Evolutionary conservation across 2,329 filamentous ascomycete species (phyloP).

Genomic region (Aspergillus quadrilineatus): DNA sequence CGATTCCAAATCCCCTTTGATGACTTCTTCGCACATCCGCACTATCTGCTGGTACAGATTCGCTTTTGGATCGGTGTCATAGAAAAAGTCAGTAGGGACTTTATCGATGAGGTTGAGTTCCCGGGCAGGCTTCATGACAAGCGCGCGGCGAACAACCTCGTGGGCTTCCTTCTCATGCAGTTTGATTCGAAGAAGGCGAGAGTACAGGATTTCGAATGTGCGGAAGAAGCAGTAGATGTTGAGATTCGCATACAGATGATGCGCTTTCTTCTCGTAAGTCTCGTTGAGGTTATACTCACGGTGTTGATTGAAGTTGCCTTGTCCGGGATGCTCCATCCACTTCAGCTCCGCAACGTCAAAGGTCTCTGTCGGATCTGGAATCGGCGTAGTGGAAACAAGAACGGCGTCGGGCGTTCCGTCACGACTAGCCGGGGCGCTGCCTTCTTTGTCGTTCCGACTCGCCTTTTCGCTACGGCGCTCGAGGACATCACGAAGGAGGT

Average conservation of each 20-base stretch:
- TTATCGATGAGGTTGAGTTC: conserved; percentile 83
- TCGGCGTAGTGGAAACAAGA: conserved; percentile 34
- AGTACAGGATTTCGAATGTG: conserved; percentile 88
- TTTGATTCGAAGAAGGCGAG: conserved; percentile 80
- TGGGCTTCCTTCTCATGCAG: conserved; percentile 70
- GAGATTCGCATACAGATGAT: conserved; percentile 88
- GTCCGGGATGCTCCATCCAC: conserved; percentile 62
- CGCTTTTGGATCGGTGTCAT: conserved; percentile 60
- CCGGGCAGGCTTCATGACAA: conserved; percentile 74
- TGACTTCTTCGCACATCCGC: conserved; percentile 80
- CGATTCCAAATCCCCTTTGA: conserved; percentile 79
- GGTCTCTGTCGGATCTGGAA: conserved; percentile 55
- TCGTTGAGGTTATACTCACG: conserved; percentile 72
- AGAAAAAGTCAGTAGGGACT: conserved; percentile 71
- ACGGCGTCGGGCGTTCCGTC: conserved; percentile 81
- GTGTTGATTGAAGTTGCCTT: conserved; percentile 59
- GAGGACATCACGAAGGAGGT: conserved; percentile 79
- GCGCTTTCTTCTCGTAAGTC: conserved; percentile 74
- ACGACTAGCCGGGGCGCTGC: conserved; percentile 75
- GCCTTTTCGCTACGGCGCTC: conserved; percentile 73
- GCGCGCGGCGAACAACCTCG: conserved; percentile 70
- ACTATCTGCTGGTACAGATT: conserved; percentile 85
- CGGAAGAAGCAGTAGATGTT: conserved; percentile 94
- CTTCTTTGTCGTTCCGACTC: conserved; percentile 72
- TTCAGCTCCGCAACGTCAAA: conserved; percentile 50